A percentile compares a stretch with the other conserved stretches of the same genome.
Conservation (phyloP, 345 rosid species). For the Draba incana region DNA sequence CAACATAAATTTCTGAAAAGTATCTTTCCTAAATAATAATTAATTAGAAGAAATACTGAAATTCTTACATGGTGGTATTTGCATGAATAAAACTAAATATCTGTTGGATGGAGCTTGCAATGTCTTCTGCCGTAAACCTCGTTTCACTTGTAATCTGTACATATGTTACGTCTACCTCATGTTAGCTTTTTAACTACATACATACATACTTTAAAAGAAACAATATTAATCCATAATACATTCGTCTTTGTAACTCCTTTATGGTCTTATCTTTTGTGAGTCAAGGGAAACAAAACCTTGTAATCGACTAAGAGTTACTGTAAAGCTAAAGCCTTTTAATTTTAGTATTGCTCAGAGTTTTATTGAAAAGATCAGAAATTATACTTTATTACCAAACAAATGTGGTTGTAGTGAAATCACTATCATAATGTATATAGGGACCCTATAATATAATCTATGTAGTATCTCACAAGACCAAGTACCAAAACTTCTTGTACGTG, state of each 20-base stretch:
- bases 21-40: constrained; percentile 1
- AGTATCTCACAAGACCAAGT: too few species aligned
- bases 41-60: constrained; percentile 3
- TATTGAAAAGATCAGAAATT: not conserved
- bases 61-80: constrained; percentile 61
- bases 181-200: constrained; percentile 20
- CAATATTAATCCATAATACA: constrained; percentile 13
- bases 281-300: too few species aligned
- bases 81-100: constrained; percentile 89
- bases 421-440: too few species aligned
- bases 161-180: not conserved
- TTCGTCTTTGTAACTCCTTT: constrained; percentile 12
- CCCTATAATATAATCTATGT: too few species aligned
- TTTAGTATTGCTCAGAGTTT: not conserved
- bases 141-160: constrained; percentile 71
- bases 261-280: constrained; percentile 4
- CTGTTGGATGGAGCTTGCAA: constrained; percentile 87
- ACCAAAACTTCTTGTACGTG: too few species aligned
- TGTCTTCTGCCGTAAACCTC: constrained; percentile 81
- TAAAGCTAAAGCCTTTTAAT: too few species aligned
- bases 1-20: constrained; percentile 27
- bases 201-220: constrained; percentile 15
- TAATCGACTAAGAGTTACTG: not conserved
- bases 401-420: too few species aligned
- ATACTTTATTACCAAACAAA: too few species aligned